Percentiles rank a stretch among this genome's conserved stretches.
These are phyloP conservation scores for Paratrypanosoma confusum DNA, from an alignment of 208 protist genomes.

Conservation along the genomic window DNA sequence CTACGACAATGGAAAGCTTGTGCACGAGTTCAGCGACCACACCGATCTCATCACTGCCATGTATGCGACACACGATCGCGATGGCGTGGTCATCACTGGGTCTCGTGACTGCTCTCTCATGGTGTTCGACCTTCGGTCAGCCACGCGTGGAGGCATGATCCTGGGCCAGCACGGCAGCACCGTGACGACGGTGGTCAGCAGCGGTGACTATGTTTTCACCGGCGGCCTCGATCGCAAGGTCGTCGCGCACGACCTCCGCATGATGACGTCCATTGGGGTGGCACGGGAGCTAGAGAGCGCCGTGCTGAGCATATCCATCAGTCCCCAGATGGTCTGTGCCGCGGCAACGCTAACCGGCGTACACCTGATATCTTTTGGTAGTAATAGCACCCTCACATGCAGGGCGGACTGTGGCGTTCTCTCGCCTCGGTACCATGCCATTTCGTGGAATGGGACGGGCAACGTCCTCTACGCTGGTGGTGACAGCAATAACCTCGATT, in stretches of 20 bases:
- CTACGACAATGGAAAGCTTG: constrained; percentile 46
- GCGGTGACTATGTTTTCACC: constrained; percentile 74
- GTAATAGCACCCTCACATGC: constrained; percentile 26
- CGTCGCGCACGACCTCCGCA: constrained; percentile 65
- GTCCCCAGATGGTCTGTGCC: constrained; percentile 53
- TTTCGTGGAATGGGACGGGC: constrained; percentile 62
- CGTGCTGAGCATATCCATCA: constrained; percentile 62
- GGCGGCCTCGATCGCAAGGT: constrained; percentile 67
- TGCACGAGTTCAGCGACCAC: constrained; percentile 71
- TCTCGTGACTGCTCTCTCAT: constrained; percentile 74
- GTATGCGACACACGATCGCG: constrained; percentile 50
- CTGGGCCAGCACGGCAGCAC: constrained; percentile 57
- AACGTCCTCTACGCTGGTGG: constrained; percentile 65
- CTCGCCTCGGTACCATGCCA: constrained; percentile 59
- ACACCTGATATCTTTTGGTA: constrained; percentile 63
- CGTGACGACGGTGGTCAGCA: constrained; percentile 61
- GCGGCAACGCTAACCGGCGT: constrained; percentile 75
- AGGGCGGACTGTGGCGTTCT: constrained; percentile 40
- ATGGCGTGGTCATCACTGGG: constrained; percentile 62
- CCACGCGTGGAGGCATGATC: too few species aligned
- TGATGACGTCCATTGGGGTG: constrained; percentile 35
- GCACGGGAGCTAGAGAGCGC: constrained; percentile 68
- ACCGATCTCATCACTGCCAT: constrained; percentile 76
- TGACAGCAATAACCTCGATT: constrained; percentile 56
- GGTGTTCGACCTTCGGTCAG: constrained; percentile 61